A percentile compares a stretch with the other conserved stretches of the same genome.
These are phyloP conservation scores for Colletotrichum somersetense DNA, from an alignment of 2,329 filamentous ascomycete species.

Conservation along the genomic window DNA sequence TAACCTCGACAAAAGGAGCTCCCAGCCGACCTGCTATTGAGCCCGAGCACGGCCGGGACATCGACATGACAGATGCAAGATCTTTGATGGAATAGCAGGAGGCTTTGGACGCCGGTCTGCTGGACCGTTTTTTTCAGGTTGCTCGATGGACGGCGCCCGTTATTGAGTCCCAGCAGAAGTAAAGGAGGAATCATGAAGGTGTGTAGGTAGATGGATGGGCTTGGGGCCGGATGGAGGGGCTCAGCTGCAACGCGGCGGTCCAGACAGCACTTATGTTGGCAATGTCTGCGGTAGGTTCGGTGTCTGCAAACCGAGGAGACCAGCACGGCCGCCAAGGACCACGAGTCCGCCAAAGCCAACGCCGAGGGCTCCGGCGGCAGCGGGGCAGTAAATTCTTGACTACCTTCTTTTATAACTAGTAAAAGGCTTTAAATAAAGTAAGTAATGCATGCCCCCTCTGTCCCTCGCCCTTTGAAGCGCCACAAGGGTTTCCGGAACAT, in stretches of 20 bases:
- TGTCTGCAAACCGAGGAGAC: conserved; percentile 31
- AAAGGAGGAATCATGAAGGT: too few species aligned
- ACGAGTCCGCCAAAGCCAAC: too few species aligned
- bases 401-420: too few species aligned
- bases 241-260: conserved; percentile 48
- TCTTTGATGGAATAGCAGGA: neutral
- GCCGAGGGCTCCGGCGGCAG: too few species aligned
- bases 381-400: too few species aligned
- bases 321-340: neutral
- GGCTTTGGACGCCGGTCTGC: neutral
- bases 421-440: too few species aligned
- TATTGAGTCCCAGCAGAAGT: too few species aligned
- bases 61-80: neutral
- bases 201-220: too few species aligned
- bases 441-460: too few species aligned
- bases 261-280: conserved; percentile 34
- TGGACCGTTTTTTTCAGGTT: neutral
- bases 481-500: too few species aligned
- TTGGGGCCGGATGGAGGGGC: conserved; percentile 42
- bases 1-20: neutral
- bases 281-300: conserved; percentile 36
- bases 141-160: too few species aligned
- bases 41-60: neutral
- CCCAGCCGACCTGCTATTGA: neutral
- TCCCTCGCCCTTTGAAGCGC: too few species aligned